phyloP scores from a whole-genome alignment of 495 filamentous ascomycete genomes.

The Tuber indicum region DNA sequence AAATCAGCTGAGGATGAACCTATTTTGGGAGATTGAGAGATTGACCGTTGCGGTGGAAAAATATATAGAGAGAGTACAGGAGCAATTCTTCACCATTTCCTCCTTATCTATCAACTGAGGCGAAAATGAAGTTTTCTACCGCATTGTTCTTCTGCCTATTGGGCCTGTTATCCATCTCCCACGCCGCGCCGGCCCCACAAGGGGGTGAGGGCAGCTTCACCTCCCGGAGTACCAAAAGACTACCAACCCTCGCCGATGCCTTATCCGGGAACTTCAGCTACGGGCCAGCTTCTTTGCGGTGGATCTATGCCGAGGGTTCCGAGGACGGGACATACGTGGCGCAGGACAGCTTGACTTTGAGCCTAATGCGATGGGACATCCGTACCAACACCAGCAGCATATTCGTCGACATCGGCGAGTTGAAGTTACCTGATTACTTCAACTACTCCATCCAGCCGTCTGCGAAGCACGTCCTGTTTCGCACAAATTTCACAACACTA shows the following conservation, averaged over 20 bases:
- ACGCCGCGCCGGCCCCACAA: constrained; percentile 12
- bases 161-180: constrained; percentile 11
- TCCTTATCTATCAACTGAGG: neutral
- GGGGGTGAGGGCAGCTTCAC: neutral
- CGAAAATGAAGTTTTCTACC: neutral
- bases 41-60: neutral
- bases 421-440: constrained; percentile 33
- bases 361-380: constrained; percentile 50
- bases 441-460: constrained; percentile 46
- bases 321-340: constrained; percentile 50
- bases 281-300: constrained; percentile 38
- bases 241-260: constrained; percentile 47
- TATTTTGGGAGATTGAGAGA: neutral
- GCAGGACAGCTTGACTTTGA: constrained; percentile 41
- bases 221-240: constrained; percentile 22
- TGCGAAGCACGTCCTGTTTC: constrained; percentile 49
- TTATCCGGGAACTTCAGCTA: constrained; percentile 34
- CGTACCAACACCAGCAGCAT: constrained; percentile 46
- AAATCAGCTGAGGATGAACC: neutral
- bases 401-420: constrained; percentile 44
- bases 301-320: constrained; percentile 43
- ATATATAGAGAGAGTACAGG: neutral
- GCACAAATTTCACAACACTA: constrained; percentile 52
- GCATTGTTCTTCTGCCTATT: constrained; percentile 3
- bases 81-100: neutral